Conservation (phyloP, 345 rosid genomes). For the Citrus hindsii region DNA sequence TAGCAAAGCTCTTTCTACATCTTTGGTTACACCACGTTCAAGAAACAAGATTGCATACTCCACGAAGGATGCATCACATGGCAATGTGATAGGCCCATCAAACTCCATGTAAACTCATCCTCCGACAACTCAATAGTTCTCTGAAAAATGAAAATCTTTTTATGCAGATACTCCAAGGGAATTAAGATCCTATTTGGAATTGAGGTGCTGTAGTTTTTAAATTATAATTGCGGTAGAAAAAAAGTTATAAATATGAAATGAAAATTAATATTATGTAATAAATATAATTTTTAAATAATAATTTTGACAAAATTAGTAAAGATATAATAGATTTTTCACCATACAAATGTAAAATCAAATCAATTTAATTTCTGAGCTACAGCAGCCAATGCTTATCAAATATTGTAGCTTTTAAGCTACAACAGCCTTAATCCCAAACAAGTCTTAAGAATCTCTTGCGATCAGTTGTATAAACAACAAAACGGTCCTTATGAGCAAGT, state of each 20-base stretch:
- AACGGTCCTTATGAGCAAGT: neutral
- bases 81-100: slow-evolving; percentile 5
- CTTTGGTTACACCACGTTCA: neutral
- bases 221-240: rapidly evolving
- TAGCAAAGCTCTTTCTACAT: neutral
- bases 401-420: no score
- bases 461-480: rapidly evolving
- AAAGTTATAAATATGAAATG: no score
- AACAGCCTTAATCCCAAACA: rapidly evolving
- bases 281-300: no score
- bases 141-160: neutral
- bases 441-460: no score
- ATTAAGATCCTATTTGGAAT: no score
- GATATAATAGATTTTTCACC: no score
- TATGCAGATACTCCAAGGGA: neutral
- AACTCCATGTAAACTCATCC: slow-evolving; percentile 14
- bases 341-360: no score
- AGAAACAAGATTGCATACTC: neutral
- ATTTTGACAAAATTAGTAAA: no score
- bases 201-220: rapidly evolving
- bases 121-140: slow-evolving; percentile 10
- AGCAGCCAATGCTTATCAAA: no score
- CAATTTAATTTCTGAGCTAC: rapidly evolving
- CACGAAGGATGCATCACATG: slow-evolving; percentile 12
- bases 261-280: no score